phyloP scores from a whole-genome alignment of 2,329 filamentous ascomycete genomes.

The Xylaria arbuscula region DNA sequence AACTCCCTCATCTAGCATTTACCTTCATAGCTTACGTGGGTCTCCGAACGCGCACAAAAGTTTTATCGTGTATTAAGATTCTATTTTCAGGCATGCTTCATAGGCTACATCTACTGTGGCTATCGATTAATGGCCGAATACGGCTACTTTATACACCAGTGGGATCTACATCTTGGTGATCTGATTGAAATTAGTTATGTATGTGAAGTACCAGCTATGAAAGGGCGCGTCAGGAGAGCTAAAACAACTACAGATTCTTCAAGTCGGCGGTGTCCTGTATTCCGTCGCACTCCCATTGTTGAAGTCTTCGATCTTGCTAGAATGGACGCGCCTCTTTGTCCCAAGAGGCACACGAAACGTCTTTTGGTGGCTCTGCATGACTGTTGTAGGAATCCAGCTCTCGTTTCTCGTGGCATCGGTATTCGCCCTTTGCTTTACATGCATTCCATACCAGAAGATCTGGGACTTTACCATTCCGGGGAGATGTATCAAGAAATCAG shows the following conservation, averaged over 20 bases:
- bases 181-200: conserved; percentile 37
- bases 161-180: conserved; percentile 34
- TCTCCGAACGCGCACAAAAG: background rate
- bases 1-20: conserved; percentile 18
- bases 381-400: conserved; percentile 28
- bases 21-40: conserved; percentile 35
- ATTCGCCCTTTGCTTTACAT: conserved; percentile 31
- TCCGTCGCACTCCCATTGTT: conserved; percentile 29
- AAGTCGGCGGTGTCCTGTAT: conserved; percentile 37
- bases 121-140: conserved; percentile 35
- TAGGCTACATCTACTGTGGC: conserved; percentile 37
- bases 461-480: conserved; percentile 39
- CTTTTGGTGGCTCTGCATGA: conserved; percentile 39
- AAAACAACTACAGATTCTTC: conserved; percentile 33
- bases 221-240: background rate
- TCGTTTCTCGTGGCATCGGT: conserved; percentile 33
- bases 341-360: conserved; percentile 34
- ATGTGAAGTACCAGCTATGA: background rate
- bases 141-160: conserved; percentile 41
- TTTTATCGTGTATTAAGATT: conserved; percentile 10
- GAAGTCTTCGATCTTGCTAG: conserved; percentile 39
- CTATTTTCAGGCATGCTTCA: conserved; percentile 24
- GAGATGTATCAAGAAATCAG: conserved; percentile 36
- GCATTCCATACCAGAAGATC: conserved; percentile 36
- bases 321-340: conserved; percentile 40